Evolutionary conservation across 768 basidiomycete genomes (phyloP).

Genomic region (Sutorius australiensis): DNA sequence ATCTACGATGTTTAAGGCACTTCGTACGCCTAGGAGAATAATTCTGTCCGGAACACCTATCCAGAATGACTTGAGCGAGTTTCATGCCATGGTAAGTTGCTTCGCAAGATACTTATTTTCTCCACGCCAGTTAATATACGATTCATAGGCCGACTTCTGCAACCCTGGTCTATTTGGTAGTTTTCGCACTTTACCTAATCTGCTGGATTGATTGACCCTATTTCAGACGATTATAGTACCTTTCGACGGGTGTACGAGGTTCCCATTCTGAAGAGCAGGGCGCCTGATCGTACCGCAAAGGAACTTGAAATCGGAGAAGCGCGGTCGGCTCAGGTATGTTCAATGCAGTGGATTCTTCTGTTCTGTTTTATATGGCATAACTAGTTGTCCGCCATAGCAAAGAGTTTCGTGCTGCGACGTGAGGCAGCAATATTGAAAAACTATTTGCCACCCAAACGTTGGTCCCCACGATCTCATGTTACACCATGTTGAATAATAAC

Average conservation of each 20-base stretch:
- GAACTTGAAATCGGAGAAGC: conserved; percentile 77
- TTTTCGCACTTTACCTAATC: conserved; percentile 1
- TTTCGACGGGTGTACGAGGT: conserved; percentile 82
- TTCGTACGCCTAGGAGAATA: conserved; percentile 72
- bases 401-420: conserved; percentile 87
- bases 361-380: background rate
- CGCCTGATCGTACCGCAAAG: conserved; percentile 66
- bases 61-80: conserved; percentile 93
- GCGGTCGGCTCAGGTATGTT: conserved; percentile 66
- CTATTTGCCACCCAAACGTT: conserved; percentile 90
- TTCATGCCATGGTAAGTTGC: conserved; percentile 84
- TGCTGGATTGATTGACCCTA: background rate
- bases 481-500: background rate
- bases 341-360: background rate
- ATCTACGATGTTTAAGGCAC: conserved; percentile 74
- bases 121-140: background rate
- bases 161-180: conserved; percentile 87
- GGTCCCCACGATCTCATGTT: conserved; percentile 21
- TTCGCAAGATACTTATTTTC: background rate
- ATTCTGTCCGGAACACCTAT: conserved; percentile 97
- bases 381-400: conserved; percentile 69
- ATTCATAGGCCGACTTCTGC: conserved; percentile 77
- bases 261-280: conserved; percentile 83
- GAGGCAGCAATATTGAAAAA: conserved; percentile 79
- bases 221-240: conserved; percentile 65